Conservation (phyloP, 345 rosid genomes). For the Cardamine resedifolia region DNA sequence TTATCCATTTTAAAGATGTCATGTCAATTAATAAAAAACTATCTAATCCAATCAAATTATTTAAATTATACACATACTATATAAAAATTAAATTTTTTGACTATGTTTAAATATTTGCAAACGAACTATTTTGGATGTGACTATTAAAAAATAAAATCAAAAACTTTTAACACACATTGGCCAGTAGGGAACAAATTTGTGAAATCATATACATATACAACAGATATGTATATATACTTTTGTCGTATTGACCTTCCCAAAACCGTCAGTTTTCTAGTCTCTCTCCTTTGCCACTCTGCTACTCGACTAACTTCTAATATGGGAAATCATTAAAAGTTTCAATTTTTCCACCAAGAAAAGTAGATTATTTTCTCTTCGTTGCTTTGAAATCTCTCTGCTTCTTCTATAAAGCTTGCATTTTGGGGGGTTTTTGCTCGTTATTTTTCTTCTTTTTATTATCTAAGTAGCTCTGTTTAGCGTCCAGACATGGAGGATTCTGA, state of each 20-base stretch:
- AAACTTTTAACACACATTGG: no score
- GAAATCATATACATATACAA: not conserved
- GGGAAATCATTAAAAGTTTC: conserved; percentile 5
- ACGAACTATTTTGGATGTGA: no score
- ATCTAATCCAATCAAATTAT: no score
- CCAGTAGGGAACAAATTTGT: no score
- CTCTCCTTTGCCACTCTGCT: conserved; percentile 25
- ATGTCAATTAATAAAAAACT: no score
- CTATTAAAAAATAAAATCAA: no score
- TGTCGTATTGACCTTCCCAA: conserved; percentile 20
- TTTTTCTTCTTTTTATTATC: not conserved
- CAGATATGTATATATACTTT: not conserved
- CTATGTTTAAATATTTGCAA: no score
- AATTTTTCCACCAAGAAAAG: not conserved
- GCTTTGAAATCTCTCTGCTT: conserved; percentile 18
- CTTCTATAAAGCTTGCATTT: conserved; percentile 18
- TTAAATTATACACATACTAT: no score
- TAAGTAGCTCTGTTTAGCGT: conserved; percentile 18
- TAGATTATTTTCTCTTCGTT: not conserved
- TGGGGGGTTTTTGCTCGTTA: not conserved
- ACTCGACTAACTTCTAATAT: conserved; percentile 9
- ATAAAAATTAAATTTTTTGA: no score
- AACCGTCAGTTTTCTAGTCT: conserved; percentile 18
- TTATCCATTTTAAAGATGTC: no score
- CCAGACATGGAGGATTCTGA: conserved; percentile 17